Percentiles rank a stretch among this genome's conserved stretches.
Conservation (phyloP, 345 rosid genomes). For the Noccaea caerulescens region DNA sequence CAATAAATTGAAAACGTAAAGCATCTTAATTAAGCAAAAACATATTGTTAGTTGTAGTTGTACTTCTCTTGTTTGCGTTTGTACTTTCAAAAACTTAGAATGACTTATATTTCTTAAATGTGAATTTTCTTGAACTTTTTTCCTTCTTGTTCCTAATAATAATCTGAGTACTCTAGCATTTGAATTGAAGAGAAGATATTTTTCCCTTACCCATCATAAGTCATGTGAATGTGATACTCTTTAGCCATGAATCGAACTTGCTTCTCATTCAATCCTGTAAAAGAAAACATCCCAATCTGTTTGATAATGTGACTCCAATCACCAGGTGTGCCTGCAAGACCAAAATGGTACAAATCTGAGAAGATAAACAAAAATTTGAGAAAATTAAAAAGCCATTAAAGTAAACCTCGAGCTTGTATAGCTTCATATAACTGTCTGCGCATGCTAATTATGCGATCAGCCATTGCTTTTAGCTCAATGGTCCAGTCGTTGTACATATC, state of each 20-base stretch:
- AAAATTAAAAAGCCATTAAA: not conserved
- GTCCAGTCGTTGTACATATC: slow-evolving; percentile 69
- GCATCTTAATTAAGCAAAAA: not conserved
- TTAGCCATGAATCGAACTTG: slow-evolving; percentile 71
- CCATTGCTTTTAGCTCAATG: slow-evolving; percentile 73
- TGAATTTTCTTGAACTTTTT: not conserved
- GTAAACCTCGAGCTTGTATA: slow-evolving; percentile 57
- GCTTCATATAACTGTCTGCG: slow-evolving; percentile 70
- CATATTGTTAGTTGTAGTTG: not conserved
- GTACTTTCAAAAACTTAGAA: not conserved
- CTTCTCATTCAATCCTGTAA: slow-evolving; percentile 64
- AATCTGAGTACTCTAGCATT: not conserved
- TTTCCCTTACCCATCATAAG: slow-evolving; percentile 64
- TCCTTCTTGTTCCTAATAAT: not conserved
- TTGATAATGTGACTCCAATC: slow-evolving; percentile 80
- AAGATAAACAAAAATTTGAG: not conserved
- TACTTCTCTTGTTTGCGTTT: not conserved
- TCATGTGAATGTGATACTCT: slow-evolving; percentile 73
- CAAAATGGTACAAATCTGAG: not conserved
- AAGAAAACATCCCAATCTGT: slow-evolving; percentile 81
- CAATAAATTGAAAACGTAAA: not conserved
- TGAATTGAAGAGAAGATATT: not conserved
- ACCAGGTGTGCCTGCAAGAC: slow-evolving; percentile 70
- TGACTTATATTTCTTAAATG: not conserved
- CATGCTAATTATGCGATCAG: slow-evolving; percentile 71